Evolutionary conservation across 352 stramenopile species (phyloP), one percentile per base, ranked within the genome.

Genomic region (Globisporangium acanthophoron): DNA sequence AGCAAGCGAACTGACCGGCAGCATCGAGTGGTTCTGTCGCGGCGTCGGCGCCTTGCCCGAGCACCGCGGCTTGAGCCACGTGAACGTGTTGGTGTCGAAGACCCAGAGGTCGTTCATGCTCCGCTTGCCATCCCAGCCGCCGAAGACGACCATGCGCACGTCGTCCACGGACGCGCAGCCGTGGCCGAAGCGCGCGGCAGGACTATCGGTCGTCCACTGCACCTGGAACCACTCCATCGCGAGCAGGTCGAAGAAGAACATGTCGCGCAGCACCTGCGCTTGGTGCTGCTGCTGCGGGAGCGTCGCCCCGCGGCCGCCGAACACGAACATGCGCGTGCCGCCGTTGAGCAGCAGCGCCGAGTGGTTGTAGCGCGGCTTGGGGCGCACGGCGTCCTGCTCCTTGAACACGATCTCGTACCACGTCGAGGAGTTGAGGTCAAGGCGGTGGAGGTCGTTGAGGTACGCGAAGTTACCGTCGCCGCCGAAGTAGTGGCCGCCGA

Each of bases 401-500:
- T 59, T 63, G 48, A 87, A 85, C 21, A 78, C 61, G 55, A 91
- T 73, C 65, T 89, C 76, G 21, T 72, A 65, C 84, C 84, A 93
- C 16, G 75, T 74, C 40, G 88, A 91, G 11, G 74, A 90, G 56
- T 81, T 73, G 13, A 96, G 70, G 71, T 97, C 87, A 33, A 97
- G 71, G 0, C 88, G 75, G 61, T 92, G 84, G n/a, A 90, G 70
- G 59, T 97, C 90, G 57, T 96, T 96, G 24, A 97, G 67, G 71
- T 97, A 97, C 44, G 83, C 77, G 60, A 97, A 97, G 13, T 61
- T 65, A 24, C 85, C 82, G 11, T 88, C 74, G 59, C 82, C 86
- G 33, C 88, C 80, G 66, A 96, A 97, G 71, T 81, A 96, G 57
- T 94, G 84, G 1, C 89, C 89, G 24, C 90, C 90, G 66, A 97